Conservation (phyloP, 176 grass and related monocot species). For the Oryza australiensis region DNA sequence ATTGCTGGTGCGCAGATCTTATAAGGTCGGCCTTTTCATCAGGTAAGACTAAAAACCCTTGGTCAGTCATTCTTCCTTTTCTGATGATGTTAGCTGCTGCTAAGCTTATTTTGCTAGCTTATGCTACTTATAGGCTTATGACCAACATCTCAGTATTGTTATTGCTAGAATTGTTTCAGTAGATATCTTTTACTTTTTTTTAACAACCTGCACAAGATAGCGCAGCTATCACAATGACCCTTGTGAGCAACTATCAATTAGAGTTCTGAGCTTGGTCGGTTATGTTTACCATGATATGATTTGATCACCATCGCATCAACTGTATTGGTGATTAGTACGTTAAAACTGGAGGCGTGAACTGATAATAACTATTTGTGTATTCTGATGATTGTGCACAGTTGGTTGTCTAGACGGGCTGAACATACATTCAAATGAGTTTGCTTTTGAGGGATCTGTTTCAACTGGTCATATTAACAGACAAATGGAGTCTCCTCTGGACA, state of each 20-base stretch:
- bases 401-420: constrained; percentile 76
- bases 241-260: constrained; percentile 9
- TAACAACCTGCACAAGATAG: too few species aligned
- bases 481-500: constrained; percentile 83
- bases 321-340: not conserved
- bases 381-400: constrained; percentile 49
- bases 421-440: constrained; percentile 95
- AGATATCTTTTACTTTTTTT: not conserved
- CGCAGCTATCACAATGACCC: not conserved
- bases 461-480: constrained; percentile 78
- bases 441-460: constrained; percentile 79
- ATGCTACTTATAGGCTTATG: not conserved
- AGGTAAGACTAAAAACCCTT: constrained; percentile 48
- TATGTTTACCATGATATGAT: constrained; percentile 17
- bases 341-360: not conserved
- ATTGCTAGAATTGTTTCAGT: not conserved
- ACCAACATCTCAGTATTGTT: constrained; percentile 3
- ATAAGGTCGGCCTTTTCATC: constrained; percentile 90
- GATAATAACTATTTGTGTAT: constrained; percentile 1
- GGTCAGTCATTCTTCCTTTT: constrained; percentile 4
- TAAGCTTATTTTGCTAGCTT: constrained; percentile 8
- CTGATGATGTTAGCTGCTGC: not conserved
- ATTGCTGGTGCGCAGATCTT: constrained; percentile 95
- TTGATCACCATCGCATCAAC: not conserved
- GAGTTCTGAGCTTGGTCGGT: not conserved